phyloP scores from a whole-genome alignment of 306 rosid genomes.

The Cucumis hystrix region DNA sequence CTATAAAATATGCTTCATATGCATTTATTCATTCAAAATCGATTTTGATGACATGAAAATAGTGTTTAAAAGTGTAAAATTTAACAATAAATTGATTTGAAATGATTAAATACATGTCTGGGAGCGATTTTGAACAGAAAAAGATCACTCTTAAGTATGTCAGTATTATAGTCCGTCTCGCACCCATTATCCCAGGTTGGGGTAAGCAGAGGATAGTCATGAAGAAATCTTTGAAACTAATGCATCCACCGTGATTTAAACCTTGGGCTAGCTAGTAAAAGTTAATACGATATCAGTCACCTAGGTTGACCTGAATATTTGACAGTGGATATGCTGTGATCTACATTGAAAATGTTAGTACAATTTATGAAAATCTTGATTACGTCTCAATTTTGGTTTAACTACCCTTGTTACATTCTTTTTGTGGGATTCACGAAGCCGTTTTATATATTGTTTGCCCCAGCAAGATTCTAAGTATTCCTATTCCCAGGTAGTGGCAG shows the following conservation, averaged over 20 bases:
- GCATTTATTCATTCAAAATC: not conserved
- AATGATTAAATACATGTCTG: too few species aligned
- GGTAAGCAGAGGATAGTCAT: not conserved
- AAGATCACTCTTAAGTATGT: not conserved
- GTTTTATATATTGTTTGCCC: not conserved
- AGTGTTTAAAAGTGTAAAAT: too few species aligned
- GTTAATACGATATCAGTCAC: not conserved
- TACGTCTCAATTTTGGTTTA: not conserved
- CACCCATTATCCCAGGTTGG: not conserved
- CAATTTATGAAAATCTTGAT: not conserved
- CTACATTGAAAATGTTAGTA: not conserved
- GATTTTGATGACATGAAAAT: not conserved
- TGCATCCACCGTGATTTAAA: not conserved
- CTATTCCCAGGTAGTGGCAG: constrained; percentile 68
- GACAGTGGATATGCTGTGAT: not conserved
- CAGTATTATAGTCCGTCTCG: not conserved
- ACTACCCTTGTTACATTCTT: not conserved
- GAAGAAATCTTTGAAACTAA: not conserved
- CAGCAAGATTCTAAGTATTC: constrained; percentile 1
- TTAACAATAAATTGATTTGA: too few species aligned
- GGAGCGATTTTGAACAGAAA: not conserved
- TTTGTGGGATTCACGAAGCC: not conserved
- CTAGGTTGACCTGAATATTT: not conserved
- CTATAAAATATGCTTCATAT: too few species aligned
- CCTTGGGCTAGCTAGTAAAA: not conserved